Conservation (phyloP, 495 filamentous ascomycete species). For the Trichoderma reesei region DNA sequence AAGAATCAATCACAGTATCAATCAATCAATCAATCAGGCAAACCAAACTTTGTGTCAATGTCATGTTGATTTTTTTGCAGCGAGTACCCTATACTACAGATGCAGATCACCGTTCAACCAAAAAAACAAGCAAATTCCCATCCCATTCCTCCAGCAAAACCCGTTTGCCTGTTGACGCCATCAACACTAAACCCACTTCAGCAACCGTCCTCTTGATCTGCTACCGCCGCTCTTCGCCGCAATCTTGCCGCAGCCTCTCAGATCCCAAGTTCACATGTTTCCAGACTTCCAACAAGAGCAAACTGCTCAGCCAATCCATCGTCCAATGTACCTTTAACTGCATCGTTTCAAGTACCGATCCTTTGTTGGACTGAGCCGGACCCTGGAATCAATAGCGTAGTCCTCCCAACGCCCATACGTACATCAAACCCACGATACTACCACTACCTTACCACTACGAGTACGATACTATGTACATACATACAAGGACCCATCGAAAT, state of each 20-base stretch:
- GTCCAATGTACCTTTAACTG: no score
- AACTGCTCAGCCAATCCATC: no score
- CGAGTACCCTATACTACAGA: no score
- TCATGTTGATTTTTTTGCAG: no score
- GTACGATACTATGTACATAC: no score
- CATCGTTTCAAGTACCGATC: neutral
- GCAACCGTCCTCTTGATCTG: neutral
- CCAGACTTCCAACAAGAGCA: no score
- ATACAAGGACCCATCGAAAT: neutral
- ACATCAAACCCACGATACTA: no score
- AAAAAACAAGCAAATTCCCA: neutral
- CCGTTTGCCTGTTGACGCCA: neutral
- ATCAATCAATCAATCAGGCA: no score
- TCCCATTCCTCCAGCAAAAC: neutral
- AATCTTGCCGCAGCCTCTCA: neutral
- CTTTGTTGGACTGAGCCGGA: neutral
- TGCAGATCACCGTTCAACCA: no score
- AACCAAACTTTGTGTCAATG: no score
- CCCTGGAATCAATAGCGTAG: neutral
- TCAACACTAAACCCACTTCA: constrained; percentile 6
- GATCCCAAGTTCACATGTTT: neutral
- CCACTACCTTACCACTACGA: no score
- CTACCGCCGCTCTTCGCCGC: constrained; percentile 1
- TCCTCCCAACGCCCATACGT: neutral
- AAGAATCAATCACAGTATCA: no score